Base-by-base conservation (phyloP, 2,329 filamentous ascomycete species). In the Colletotrichum lentis region DNA sequence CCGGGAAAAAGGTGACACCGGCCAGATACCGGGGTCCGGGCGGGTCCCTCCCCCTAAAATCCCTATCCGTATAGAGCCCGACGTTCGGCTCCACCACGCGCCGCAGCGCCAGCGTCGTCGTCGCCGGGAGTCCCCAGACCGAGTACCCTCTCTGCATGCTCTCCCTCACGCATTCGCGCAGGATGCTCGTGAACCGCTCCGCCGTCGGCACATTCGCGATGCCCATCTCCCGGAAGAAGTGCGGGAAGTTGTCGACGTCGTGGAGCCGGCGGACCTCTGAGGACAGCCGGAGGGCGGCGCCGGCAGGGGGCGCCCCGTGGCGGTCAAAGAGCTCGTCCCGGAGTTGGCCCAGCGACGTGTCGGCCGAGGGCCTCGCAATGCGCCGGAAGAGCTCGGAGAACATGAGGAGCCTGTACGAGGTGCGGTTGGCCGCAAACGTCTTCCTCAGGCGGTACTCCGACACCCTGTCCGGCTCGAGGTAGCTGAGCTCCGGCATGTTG, bases 401-500 rank as follows among this genome's bases (percentile, higher is more conserved):
- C 83, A 86, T 85, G 31, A 86, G 77, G 4, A 85, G 78, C 2
- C 82, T 80, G 72, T 85, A 85, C 0, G 81, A 83, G 1, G 81
- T 84, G 35, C 75, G 77, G 22, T 77, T 80, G 16, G 80, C 83
- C 16, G 79, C 73, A 71, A 84, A 86, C 0, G 82, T 85, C 70
- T 79, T 79, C 53, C 76, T 67, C 0, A 86, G 77, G 11, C 83
- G 82, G 71, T 85, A 85, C 0, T 76, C 65, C 2, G 82, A 85
- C 18, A 81, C 70, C 0, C 71, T 67, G 27, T 77, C 74, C 0
- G 77, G 72, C 68, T 86, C 83, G 4, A 84, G 71, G 70, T 82
- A 85, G 5, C 77, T 76, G 1, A 86, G 78, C 70, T 85, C 83
- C 1, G 82, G 75, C 74, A 76, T 77, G 35, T 74, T 62, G 14